A percentile compares a stretch with the other conserved stretches of the same genome.
Evolutionary conservation across 2,329 filamentous ascomycete genomes (phyloP).

Genomic region (Magnaporthales sp.): DNA sequence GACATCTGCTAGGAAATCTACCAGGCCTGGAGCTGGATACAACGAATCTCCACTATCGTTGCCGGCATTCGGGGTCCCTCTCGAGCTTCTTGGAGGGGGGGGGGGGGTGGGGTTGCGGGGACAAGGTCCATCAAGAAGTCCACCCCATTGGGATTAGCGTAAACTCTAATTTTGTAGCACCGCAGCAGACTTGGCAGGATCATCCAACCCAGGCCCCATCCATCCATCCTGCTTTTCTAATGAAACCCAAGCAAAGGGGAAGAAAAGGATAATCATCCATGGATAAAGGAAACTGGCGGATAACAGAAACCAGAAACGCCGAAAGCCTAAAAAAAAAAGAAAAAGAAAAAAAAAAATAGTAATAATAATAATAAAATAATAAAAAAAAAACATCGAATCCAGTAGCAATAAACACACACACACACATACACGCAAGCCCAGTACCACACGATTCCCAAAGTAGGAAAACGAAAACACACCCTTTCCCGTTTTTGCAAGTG

Average conservation of each 20-base stretch:
- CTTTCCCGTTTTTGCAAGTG: background rate
- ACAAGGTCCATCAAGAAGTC: background rate
- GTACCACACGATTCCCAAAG: background rate
- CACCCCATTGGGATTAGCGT: background rate
- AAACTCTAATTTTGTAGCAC: background rate
- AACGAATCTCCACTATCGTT: background rate
- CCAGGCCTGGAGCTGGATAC: background rate
- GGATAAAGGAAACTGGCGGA: background rate
- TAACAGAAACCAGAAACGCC: background rate
- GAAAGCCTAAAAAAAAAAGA: background rate
- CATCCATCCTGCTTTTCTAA: slow-evolving; percentile 1
- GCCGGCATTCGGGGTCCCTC: slow-evolving; percentile 1
- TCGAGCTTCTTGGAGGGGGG: background rate
- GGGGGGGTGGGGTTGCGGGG: background rate
- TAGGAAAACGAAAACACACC: background rate
- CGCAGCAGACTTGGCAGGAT: slow-evolving; percentile 1
- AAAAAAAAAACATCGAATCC: no score
- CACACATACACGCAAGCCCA: background rate
- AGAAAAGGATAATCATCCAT: background rate
- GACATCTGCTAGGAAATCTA: background rate
- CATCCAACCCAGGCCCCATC: background rate
- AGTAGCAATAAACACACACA: no score
- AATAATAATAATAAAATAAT: no score
- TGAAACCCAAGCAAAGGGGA: background rate
- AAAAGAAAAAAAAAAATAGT: background rate